phyloP scores from a whole-genome alignment of 2,329 filamentous ascomycete genomes.

The Metarhizium album region DNA sequence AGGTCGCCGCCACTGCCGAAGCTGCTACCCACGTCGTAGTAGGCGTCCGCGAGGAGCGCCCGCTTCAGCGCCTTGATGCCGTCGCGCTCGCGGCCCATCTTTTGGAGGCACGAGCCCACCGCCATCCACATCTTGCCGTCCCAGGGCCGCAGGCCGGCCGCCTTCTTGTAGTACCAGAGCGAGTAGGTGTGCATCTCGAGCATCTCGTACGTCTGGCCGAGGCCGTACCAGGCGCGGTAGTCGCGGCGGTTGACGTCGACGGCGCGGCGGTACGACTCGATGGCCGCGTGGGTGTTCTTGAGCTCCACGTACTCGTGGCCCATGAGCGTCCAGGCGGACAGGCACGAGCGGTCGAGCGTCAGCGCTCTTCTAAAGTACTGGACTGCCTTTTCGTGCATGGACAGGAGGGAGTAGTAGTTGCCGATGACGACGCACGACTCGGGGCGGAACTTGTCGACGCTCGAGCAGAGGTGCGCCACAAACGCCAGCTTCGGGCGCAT shows the following conservation, averaged over 20 bases:
- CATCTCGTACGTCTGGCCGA: constrained; percentile 95
- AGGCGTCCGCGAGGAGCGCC: constrained; percentile 77
- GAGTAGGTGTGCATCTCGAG: constrained; percentile 97
- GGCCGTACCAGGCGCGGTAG: constrained; percentile 94
- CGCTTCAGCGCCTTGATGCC: constrained; percentile 93
- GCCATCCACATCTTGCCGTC: constrained; percentile 99
- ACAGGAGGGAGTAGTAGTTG: constrained; percentile 92
- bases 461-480: constrained; percentile 79
- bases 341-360: constrained; percentile 78
- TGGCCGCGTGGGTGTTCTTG: constrained; percentile 96
- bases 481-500: constrained; percentile 83
- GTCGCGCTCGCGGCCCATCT: constrained; percentile 77
- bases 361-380: constrained; percentile 94
- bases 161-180: constrained; percentile 94
- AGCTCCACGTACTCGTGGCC: constrained; percentile 97
- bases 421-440: constrained; percentile 96
- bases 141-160: constrained; percentile 84
- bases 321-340: constrained; percentile 97
- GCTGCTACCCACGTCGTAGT: constrained; percentile 59
- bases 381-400: constrained; percentile 93
- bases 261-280: constrained; percentile 89
- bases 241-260: constrained; percentile 94
- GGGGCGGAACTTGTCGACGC: constrained; percentile 88
- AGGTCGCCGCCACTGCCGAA: constrained; percentile 36
- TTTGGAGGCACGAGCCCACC: constrained; percentile 81